phyloP scores from a whole-genome alignment of 2,329 filamentous ascomycete species.

The Mycocentrospora acerina region DNA sequence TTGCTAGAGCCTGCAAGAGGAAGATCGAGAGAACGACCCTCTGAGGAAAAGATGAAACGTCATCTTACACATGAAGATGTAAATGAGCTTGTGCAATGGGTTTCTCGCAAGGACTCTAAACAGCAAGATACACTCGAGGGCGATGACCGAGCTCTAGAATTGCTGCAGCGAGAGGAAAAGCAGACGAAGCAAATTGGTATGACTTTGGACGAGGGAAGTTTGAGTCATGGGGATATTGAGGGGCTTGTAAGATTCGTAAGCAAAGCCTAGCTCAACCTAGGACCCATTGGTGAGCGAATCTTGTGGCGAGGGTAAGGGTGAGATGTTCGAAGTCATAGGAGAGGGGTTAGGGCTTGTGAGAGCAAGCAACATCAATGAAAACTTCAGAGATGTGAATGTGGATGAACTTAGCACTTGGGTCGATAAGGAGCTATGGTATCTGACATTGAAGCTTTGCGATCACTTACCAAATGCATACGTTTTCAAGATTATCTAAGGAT shows the following conservation, averaged over 20 bases:
- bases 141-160: conserved; percentile 1
- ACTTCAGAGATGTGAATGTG: no score
- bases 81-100: conserved; percentile 29
- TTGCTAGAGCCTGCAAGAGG: conserved; percentile 8
- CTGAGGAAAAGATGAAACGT: conserved; percentile 3
- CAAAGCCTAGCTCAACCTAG: background rate
- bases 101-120: conserved; percentile 18
- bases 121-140: conserved; percentile 6
- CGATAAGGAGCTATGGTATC: no score
- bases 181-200: conserved; percentile 22
- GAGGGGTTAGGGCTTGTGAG: no score
- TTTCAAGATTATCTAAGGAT: no score
- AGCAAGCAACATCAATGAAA: no score
- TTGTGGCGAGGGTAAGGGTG: no score
- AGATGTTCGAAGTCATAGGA: no score
- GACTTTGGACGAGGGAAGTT: conserved; percentile 16
- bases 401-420: no score
- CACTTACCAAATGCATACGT: no score
- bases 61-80: conserved; percentile 24
- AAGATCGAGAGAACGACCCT: conserved; percentile 7
- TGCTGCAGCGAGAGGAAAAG: conserved; percentile 10
- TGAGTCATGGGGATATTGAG: conserved; percentile 9
- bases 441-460: no score
- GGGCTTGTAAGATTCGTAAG: conserved; percentile 3
- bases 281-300: no score